These are phyloP conservation scores for Yamadazyma kitorensis DNA, from an alignment of 805 yeast genomes.

Conservation along the genomic window DNA sequence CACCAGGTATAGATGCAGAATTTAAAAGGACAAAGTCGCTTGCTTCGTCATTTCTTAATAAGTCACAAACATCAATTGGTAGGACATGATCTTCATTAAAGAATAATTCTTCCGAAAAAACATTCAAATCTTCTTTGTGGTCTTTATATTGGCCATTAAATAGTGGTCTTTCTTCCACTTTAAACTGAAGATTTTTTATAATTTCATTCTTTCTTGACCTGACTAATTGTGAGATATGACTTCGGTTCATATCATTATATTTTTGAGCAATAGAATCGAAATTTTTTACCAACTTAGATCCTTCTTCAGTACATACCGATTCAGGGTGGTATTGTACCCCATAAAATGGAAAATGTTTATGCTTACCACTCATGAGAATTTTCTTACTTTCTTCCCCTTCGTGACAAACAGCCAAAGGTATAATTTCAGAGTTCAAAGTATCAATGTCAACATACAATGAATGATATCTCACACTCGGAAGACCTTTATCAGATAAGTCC, in stretches of 20 bases:
- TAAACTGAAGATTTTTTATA: conserved; percentile 3
- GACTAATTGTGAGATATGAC: background rate
- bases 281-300: conserved; percentile 56
- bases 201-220: background rate
- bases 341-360: conserved; percentile 60
- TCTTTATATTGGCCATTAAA: conserved; percentile 3
- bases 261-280: conserved; percentile 53
- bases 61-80: conserved; percentile 55
- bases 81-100: conserved; percentile 15
- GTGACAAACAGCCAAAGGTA: conserved; percentile 62
- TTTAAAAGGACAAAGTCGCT: conserved; percentile 61
- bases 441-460: conserved; percentile 58
- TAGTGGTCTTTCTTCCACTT: conserved; percentile 9
- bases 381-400: conserved; percentile 26
- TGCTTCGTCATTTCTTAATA: conserved; percentile 22
- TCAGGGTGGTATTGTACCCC: conserved; percentile 99
- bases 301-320: conserved; percentile 77
- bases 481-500: background rate
- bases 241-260: conserved; percentile 26
- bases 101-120: conserved; percentile 14
- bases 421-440: conserved; percentile 30
- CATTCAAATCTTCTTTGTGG: conserved; percentile 1
- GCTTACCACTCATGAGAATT: conserved; percentile 79
- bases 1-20: conserved; percentile 81
- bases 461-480: conserved; percentile 80